Base-by-base conservation (phyloP, 2,329 filamentous ascomycete genomes). In the Thelonectria blattea region DNA sequence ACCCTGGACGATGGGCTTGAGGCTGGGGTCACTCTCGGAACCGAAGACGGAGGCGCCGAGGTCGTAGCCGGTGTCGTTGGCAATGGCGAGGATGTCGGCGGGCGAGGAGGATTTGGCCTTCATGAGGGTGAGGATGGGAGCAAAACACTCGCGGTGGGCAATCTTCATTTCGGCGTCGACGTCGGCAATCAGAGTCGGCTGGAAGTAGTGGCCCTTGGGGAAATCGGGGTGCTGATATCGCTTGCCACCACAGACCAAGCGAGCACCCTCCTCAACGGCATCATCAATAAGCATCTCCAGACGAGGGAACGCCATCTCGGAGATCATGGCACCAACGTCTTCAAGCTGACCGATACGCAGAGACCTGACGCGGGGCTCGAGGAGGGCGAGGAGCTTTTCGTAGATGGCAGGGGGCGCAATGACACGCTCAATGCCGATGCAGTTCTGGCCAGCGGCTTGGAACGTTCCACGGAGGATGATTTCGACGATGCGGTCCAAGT, bases 361-460 rank as follows among this genome's bases (percentile, higher is more conserved):
- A 11, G 84, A 83, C 63, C 83, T 82, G 66, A 98, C 91, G 62
- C 90, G 88, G 11, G 91, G 89, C 52, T 87, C 84, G 18, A 99
- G 85, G 62, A 88, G 82, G 5, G 81, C 76, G 53, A 97, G 79
- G 20, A 99, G 85, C 57, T 81, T 81, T 63, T 90, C 83, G 79
- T 98, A 96, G 52, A 91, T 83, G n/a, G 79, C 81, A 1, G 92
- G 89, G 15, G 91, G 84, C 22, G 90, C 92, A 68, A 98, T 89
- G 72, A 98, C 89, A 57, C 95, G 91, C 79, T 99, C 95, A 67
- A 97, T 94, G 56, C 95, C 95, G 72, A 99, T 94, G 78, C 95
- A 99, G 79, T 99, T 99, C 76, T 99, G 95, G 1, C 95, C 95
- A 15, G 93, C 90, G 52, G 93, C 93, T 77, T 99, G 95, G 78